Evolutionary conservation across 768 basidiomycete species (phyloP).

Genomic region (Kwoniella sp.): DNA sequence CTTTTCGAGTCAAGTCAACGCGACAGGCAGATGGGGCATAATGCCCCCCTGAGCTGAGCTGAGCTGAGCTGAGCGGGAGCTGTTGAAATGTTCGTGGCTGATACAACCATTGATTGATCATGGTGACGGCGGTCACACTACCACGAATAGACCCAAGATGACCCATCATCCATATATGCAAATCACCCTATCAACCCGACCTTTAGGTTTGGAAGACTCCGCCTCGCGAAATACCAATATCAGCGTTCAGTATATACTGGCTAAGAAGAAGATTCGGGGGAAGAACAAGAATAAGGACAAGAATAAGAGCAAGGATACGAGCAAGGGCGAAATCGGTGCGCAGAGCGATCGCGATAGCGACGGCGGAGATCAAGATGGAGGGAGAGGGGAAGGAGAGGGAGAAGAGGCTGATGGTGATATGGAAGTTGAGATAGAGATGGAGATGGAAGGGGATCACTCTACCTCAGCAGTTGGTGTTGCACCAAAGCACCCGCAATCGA

Average conservation of each 20-base stretch:
- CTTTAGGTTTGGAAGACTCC: slow-evolving; percentile 36
- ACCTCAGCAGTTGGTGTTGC: too few relatives aligned
- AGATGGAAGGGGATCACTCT: too few relatives aligned
- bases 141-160: slow-evolving; percentile 42
- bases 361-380: slow-evolving; percentile 1
- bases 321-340: slow-evolving; percentile 61
- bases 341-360: not conserved
- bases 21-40: too few relatives aligned
- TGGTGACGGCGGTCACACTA: too few relatives aligned
- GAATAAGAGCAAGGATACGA: slow-evolving; percentile 39
- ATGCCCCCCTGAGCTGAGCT: not conserved
- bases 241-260: slow-evolving; percentile 37
- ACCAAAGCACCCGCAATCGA: too few relatives aligned
- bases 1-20: too few relatives aligned
- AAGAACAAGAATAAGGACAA: slow-evolving; percentile 4
- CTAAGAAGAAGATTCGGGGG: slow-evolving; percentile 7
- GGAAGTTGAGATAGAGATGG: too few relatives aligned
- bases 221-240: slow-evolving; percentile 13
- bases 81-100: slow-evolving; percentile 3
- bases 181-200: slow-evolving; percentile 40
- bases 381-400: not conserved
- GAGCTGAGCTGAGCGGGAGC: not conserved
- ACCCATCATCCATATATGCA: slow-evolving; percentile 46
- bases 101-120: too few relatives aligned
- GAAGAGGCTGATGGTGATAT: not conserved